Evolutionary conservation across 306 rosid species (phyloP), one percentile per base, ranked within the genome.

Genomic region (Boehmeria nivea): DNA sequence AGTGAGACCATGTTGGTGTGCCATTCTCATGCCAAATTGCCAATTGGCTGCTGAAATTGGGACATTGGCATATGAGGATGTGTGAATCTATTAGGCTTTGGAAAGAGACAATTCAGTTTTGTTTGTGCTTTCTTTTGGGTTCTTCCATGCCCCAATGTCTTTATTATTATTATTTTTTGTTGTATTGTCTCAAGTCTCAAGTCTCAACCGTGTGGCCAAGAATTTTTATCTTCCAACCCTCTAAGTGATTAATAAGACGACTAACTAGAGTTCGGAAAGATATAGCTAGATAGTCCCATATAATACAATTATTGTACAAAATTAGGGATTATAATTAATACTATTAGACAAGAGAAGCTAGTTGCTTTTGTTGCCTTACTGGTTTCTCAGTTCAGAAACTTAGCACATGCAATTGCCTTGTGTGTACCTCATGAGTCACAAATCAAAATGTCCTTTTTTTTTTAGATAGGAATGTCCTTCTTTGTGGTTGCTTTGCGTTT

Each of bases 131-230:
- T 50, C 18, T 65, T 13, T 50, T 50, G 27, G 54, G 18, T 8
- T 25, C 8, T 63, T 45, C 59, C 57, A 38, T 62, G 49, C 12
- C 39, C 26, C 57, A 22, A 34, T 34, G 54, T 50, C n/a, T n/a
- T n/a, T n/a, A n/a, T n/a, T n/a, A n/a, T n/a, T n/a, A n/a, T n/a
- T n/a, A n/a, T n/a, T n/a, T n/a, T n/a, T n/a, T n/a, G n/a, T n/a
- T n/a, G n/a, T n/a, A n/a, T n/a, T n/a, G n/a, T n/a, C n/a, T 12
- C 38, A 2, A 6, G 20, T 12, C 14, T 34, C 37, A 25, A 25
- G 8, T 28, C 34, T 3, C 17, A 16, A n/a, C n/a, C n/a, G 19
- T 51, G 56, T 27, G 56, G 21, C 4, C 6, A 51, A 26, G 37
- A 51, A 25, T 25, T 28, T 28, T 28, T 28, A 28, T 3, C 34